Percentiles rank a stretch among this genome's conserved stretches.
phyloP scores from a whole-genome alignment of 164 flowering plant genomes.

The Kingdonia uniflora region DNA sequence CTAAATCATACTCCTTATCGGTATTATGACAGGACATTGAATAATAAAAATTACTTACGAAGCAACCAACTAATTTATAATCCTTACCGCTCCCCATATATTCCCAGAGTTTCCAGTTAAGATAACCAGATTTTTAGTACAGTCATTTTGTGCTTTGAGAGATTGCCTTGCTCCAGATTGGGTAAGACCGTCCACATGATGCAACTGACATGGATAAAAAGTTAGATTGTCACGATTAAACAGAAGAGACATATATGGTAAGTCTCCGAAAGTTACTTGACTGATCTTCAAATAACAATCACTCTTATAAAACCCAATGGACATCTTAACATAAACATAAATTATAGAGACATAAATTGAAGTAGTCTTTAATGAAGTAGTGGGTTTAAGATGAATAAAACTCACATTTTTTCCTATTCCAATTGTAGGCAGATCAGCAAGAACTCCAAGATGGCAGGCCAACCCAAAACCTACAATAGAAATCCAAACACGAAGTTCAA shows the following conservation, averaged over 20 bases:
- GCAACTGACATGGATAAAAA: constrained; percentile 39
- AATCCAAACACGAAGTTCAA: no score
- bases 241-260: no score
- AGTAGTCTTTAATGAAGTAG: background rate
- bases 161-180: constrained; percentile 39
- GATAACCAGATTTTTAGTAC: constrained; percentile 26
- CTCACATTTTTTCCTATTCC: constrained; percentile 91
- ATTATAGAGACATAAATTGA: background rate
- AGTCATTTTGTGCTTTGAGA: constrained; percentile 34
- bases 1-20: no score
- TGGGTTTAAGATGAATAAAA: constrained; percentile 5
- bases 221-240: background rate
- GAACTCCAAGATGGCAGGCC: constrained; percentile 85
- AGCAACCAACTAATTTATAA: background rate
- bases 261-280: no score
- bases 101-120: constrained; percentile 57
- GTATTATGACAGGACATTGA: no score
- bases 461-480: constrained; percentile 89
- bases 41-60: no score
- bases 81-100: constrained; percentile 67
- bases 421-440: constrained; percentile 69
- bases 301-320: background rate
- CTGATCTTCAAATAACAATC: no score
- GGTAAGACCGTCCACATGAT: constrained; percentile 82
- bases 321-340: background rate